Conservation (phyloP, 148 eudicot genomes). For the Salicornia ramosissima region DNA sequence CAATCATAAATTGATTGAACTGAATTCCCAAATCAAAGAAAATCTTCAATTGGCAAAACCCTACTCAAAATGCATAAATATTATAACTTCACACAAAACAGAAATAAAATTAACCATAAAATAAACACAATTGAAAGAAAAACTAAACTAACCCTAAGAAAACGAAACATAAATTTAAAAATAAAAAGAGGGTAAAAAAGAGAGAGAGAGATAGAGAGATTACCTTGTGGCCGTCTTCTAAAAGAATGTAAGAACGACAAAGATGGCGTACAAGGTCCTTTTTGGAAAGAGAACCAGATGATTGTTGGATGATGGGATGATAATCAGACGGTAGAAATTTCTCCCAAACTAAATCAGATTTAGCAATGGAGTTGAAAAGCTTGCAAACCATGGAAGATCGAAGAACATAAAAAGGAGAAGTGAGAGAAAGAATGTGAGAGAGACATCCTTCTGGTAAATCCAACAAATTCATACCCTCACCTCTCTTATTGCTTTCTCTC, state of each 20-base stretch:
- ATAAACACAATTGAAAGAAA: neutral
- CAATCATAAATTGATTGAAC: no score
- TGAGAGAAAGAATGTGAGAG: constrained; percentile 26
- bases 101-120: neutral
- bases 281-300: neutral
- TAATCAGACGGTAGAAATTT: constrained; percentile 24
- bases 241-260: constrained; percentile 23
- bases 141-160: neutral
- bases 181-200: neutral
- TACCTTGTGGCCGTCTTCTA: constrained; percentile 24
- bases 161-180: neutral
- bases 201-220: neutral
- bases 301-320: neutral
- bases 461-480: constrained; percentile 19
- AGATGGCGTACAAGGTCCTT: constrained; percentile 25
- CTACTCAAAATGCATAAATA: neutral
- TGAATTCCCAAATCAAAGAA: no score
- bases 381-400: constrained; percentile 23
- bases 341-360: constrained; percentile 29
- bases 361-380: constrained; percentile 15
- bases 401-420: constrained; percentile 25
- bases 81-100: neutral
- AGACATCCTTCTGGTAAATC: constrained; percentile 34
- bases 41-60: neutral
- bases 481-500: constrained; percentile 11